A percentile compares a stretch with the other conserved stretches of the same genome.
Conservation (phyloP, 2,329 filamentous ascomycete genomes). For the Cytospora leucostoma region DNA sequence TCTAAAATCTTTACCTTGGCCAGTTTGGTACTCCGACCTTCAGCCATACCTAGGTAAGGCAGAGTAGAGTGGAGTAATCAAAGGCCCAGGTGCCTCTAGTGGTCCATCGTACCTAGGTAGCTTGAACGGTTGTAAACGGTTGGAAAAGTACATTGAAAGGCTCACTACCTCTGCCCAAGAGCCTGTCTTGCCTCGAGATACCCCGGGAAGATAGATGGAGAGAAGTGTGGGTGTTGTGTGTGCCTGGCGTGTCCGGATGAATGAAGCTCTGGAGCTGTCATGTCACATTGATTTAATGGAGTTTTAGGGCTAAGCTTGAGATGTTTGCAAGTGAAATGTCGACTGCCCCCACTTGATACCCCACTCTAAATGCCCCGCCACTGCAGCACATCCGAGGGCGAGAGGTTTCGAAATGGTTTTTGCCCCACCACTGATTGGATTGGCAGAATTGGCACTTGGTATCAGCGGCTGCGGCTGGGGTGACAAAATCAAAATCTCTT, state of each 20-base stretch:
- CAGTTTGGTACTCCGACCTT: too few species aligned
- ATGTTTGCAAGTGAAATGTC: conserved; percentile 22
- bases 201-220: neutral
- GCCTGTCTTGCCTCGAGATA: neutral
- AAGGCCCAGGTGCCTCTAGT: too few species aligned
- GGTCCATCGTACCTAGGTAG: too few species aligned
- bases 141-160: too few species aligned
- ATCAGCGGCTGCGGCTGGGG: conserved; percentile 1
- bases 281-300: neutral
- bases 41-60: too few species aligned
- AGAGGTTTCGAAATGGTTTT: conserved; percentile 1
- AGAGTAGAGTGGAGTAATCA: too few species aligned
- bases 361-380: conserved; percentile 18
- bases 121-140: too few species aligned
- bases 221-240: neutral
- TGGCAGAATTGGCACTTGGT: conserved; percentile 17
- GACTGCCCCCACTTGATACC: neutral
- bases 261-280: conserved; percentile 12
- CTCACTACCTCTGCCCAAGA: conserved; percentile 1
- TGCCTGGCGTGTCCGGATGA: conserved; percentile 4
- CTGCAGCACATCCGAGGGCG: conserved; percentile 23
- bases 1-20: too few species aligned
- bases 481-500: conserved; percentile 21
- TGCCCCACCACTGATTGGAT: conserved; percentile 9
- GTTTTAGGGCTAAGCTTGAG: conserved; percentile 25